Evolutionary conservation across 164 flowering plant genomes (phyloP), one percentile per base, ranked within the genome.

Genomic region (Litsea cubeba): DNA sequence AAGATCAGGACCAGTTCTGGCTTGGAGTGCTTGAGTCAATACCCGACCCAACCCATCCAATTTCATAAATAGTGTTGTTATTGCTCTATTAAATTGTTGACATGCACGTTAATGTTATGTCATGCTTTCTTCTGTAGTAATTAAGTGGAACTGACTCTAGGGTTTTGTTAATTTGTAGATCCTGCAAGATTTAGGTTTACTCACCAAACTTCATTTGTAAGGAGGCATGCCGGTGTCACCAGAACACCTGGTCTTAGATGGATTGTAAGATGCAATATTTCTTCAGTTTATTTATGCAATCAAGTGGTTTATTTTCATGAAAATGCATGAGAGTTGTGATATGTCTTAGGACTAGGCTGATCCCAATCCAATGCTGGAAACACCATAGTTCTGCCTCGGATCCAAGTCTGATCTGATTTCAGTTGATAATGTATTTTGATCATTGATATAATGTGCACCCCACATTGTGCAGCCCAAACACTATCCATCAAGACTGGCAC

Each of bases 201-300:
- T 10, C 87, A 82, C 70, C 86, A 92, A 69, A 89, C 92, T 5
- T 85, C 97, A 0, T 92, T 92, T 46, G 91, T 86, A 22, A 80
- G 75, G 71, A 82, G 87, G 14, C 91, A 91, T 69, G 40, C 83
- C 3, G 88, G 90, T 50, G 40, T 81, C 1, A 85, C 87, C 24
- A 86, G 50, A 28, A 79, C 50, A 40, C 90, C 90, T 8, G 88
- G 88, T 3, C 17, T 87, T 62, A 81, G 84, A 86, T 91, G 96
- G 96, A 84, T 87, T 68, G 92, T 87, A 86, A 81, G 87, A 23
- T 50, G 30, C 62, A n/a, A n/a, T n/a, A 23, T 65, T 28, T 17
- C 24, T 24, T 65, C 15, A 15, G 2, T 65, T 65, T 65, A 10
- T 12, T 65, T n/a, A 12, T 58, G 22, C 17, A 65, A 65, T 65